Base-by-base conservation (phyloP, 2,329 filamentous ascomycete genomes). In the Verticillium klebahnii region DNA sequence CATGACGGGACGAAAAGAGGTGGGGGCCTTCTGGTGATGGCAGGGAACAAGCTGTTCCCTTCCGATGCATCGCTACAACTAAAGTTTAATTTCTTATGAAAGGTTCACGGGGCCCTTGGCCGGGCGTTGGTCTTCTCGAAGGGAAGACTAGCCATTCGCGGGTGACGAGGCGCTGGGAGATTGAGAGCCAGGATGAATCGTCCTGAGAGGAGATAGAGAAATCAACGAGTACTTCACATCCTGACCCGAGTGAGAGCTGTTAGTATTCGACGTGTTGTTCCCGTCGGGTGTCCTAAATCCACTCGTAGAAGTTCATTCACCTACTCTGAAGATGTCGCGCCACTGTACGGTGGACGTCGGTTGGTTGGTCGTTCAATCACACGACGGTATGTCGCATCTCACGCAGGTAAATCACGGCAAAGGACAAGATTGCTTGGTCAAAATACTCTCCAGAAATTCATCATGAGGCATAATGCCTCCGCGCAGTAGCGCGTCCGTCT, bases 1-100 rank as follows among this genome's bases (percentile, higher is more conserved):
- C 62, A 62, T 45, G 56, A 57, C 56, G 40, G 40, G 57, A 59
- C 45, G 57, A 55, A 19, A 23, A 23, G 45, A 50, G 19, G n/a
- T 2, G 17, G n/a, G 14, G 8, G 19, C 45, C n/a, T 11, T 23
- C 8, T 50, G 19, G 45, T 14, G 45, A 50, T 11, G 45, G n/a
- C 19, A n/a, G 9, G n/a, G n/a, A 23, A n/a, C 9, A 23, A 12
- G n/a, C n/a, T 12, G 45, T 50, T 50, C n/a, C 19, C 19, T 23
- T n/a, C 17, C 8, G 9, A 3, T 9, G 45, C 19, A 50, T 8
- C 45, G 45, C 19, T 23, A 23, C 3, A 58, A 36, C 61, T 55
- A 60, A 61, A 58, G 40, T 50, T 32, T 63, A 63, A 64, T 61
- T 25, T 32, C 19, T 50, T 50, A 50, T 9, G 45, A 50, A n/a